Percentiles rank a stretch among this genome's conserved stretches.
Evolutionary conservation across 2,329 filamentous ascomycete genomes (phyloP).

Genomic region (Hypoxylon sp.): DNA sequence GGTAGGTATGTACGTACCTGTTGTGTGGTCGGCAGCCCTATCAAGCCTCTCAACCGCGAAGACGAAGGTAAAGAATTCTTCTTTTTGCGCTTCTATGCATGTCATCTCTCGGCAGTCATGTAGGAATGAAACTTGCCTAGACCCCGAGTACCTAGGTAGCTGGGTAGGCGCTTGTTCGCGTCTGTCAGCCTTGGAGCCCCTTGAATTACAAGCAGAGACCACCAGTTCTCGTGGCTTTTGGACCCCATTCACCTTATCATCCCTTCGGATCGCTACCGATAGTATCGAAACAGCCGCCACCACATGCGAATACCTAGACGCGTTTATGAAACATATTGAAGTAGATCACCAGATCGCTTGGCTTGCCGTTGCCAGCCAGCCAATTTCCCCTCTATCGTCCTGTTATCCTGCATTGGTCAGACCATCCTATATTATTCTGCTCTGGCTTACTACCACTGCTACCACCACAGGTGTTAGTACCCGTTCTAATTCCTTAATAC

Average conservation of each 20-base stretch:
- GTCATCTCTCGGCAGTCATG: conserved; percentile 42
- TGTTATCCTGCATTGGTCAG: conserved; percentile 25
- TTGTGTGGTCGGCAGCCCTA: conserved; percentile 8
- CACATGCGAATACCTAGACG: conserved; percentile 37
- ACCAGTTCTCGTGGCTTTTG: conserved; percentile 35
- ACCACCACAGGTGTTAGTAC: conserved; percentile 27
- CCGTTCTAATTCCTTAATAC: conserved; percentile 35
- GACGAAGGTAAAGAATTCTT: conserved; percentile 28
- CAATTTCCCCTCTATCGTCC: conserved; percentile 8
- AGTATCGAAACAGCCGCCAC: conserved; percentile 42
- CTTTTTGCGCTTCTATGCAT: conserved; percentile 41
- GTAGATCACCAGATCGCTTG: conserved; percentile 27
- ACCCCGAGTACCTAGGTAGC: conserved; percentile 27
- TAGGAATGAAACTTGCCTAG: conserved; percentile 25
- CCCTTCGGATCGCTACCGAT: conserved; percentile 42
- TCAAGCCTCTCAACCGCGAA: conserved; percentile 15
- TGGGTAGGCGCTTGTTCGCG: conserved; percentile 15
- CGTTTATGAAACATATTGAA: conserved; percentile 44
- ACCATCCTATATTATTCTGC: conserved; percentile 28
- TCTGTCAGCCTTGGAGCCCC: conserved; percentile 6
- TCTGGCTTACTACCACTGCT: conserved; percentile 33
- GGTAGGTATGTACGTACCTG: conserved; percentile 11
- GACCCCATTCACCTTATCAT: conserved; percentile 40
- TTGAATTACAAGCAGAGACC: conserved; percentile 33
- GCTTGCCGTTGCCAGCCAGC: conserved; percentile 18